Evolutionary conservation across 2,329 filamentous ascomycete genomes (phyloP), one percentile per base, ranked within the genome.

Genomic region (Blastomyces silverae): DNA sequence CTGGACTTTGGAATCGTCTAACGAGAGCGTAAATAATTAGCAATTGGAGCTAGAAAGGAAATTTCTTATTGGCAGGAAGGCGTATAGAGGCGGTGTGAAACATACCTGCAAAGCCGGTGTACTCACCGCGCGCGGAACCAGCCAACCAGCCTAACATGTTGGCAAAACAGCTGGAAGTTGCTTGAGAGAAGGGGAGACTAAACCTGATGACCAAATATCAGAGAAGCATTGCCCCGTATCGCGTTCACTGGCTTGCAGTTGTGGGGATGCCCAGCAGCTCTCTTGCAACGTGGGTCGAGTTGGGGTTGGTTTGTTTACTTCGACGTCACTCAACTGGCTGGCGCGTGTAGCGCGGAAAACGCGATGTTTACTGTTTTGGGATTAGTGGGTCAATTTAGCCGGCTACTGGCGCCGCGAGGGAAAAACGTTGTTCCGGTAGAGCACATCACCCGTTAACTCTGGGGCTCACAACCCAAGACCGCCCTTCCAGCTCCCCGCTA

Each of bases 71-170:
- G 44, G 31, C 17, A 22, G 50, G 34, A 42, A 34, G 39, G 22
- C 11, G n/a, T 53, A 44, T 28, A 55, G 46, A 56, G 46, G 59
- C 62, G 44, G 67, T 60, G 64, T 63, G 58, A 64, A 67, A 68
- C 66, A 68, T 69, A 74, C 74, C 71, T 65, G 68, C 66, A 66
- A 69, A 70, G 70, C 71, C 70, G 67, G 69, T 69, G 66, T 68
- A 67, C 60, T 70, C 67, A 44, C 71, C 71, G 66, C 70, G 70
- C 67, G 71, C 73, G 25, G 66, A 50, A 58, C 73, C 73, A 64
- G 70, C 69, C 64, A 75, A 72, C 75, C 74, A 76, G 56, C 70
- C 74, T 66, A 76, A 64, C 75, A 76, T 76, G 28, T 64, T 70
- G 55, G 44, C 64, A 42, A 63, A 50, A 10, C 44, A 58, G 64